Evolutionary conservation across 768 basidiomycete genomes (phyloP).

Genomic region (Boletus pseudopeckii): DNA sequence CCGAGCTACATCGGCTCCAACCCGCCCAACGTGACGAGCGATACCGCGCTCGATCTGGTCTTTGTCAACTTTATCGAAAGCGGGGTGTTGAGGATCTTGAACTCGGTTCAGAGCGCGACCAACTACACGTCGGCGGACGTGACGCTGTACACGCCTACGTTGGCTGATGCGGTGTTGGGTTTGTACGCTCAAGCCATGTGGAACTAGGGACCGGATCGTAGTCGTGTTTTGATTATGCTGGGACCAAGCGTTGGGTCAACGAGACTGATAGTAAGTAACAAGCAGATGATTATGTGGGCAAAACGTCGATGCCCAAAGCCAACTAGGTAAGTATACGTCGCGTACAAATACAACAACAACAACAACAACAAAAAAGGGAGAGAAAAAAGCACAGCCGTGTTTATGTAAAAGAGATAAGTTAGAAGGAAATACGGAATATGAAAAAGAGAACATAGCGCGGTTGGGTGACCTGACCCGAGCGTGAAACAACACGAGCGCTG

Average conservation of each 20-base stretch:
- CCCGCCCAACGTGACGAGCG: slow-evolving; percentile 46
- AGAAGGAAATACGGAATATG: not conserved
- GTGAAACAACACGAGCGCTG: not conserved
- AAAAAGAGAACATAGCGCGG: not conserved
- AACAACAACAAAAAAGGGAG: not conserved
- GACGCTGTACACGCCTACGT: slow-evolving; percentile 47
- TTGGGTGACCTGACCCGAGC: not conserved
- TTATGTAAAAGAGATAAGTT: slow-evolving; percentile 21
- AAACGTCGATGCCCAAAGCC: not conserved
- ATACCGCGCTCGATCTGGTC: slow-evolving; percentile 64
- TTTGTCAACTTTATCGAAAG: slow-evolving; percentile 68
- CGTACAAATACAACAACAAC: not conserved
- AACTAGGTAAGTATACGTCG: not conserved
- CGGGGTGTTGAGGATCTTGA: slow-evolving; percentile 52
- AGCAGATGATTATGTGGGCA: not conserved
- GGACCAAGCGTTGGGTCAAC: too few species aligned
- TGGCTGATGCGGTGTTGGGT: slow-evolving; percentile 37
- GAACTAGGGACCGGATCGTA: slow-evolving; percentile 22
- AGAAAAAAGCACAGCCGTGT: not conserved
- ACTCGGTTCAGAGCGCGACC: slow-evolving; percentile 47
- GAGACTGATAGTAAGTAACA: too few species aligned
- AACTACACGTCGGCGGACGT: slow-evolving; percentile 54
- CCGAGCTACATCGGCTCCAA: slow-evolving; percentile 61
- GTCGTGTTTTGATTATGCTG: not conserved
- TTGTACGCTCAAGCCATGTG: slow-evolving; percentile 37